Percentiles rank a stretch among this genome's conserved stretches.
Evolutionary conservation across 2,329 filamentous ascomycete genomes (phyloP).

Genomic region (Fusarium citri): DNA sequence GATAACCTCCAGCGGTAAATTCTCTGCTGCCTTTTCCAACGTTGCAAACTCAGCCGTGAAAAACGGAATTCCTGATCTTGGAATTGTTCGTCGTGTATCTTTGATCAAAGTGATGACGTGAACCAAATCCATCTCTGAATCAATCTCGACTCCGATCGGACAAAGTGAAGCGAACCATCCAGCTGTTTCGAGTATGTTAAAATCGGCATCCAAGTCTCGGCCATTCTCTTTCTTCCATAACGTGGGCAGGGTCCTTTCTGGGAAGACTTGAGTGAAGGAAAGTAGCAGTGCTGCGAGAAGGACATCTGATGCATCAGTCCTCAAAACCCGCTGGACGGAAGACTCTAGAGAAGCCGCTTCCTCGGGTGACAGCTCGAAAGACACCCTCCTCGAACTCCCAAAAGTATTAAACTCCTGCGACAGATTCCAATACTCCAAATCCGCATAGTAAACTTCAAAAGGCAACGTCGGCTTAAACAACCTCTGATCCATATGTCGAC

Average conservation of each 20-base stretch:
- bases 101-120: slow-evolving; percentile 65
- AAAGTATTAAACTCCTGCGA: slow-evolving; percentile 58
- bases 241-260: slow-evolving; percentile 61
- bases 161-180: slow-evolving; percentile 71
- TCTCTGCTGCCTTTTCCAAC: slow-evolving; percentile 47
- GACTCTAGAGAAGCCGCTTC: slow-evolving; percentile 57
- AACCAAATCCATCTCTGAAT: slow-evolving; percentile 61
- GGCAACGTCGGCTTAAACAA: slow-evolving; percentile 51
- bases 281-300: slow-evolving; percentile 66
- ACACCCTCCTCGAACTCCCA: slow-evolving; percentile 55
- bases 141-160: slow-evolving; percentile 60
- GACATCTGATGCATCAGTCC: slow-evolving; percentile 65
- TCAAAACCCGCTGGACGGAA: slow-evolving; percentile 58
- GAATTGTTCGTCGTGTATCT: slow-evolving; percentile 60
- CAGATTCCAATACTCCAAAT: slow-evolving; percentile 63
- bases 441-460: slow-evolving; percentile 54
- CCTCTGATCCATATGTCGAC: slow-evolving; percentile 50
- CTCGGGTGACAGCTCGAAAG: slow-evolving; percentile 58
- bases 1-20: slow-evolving; percentile 67
- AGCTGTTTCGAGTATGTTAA: slow-evolving; percentile 67
- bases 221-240: slow-evolving; percentile 68
- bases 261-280: slow-evolving; percentile 67
- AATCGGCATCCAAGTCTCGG: slow-evolving; percentile 57
- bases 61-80: slow-evolving; percentile 60
- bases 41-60: slow-evolving; percentile 60